These are phyloP conservation scores for Penicillium samsonianum DNA, from an alignment of 495 filamentous ascomycete species.

Conservation along the genomic window DNA sequence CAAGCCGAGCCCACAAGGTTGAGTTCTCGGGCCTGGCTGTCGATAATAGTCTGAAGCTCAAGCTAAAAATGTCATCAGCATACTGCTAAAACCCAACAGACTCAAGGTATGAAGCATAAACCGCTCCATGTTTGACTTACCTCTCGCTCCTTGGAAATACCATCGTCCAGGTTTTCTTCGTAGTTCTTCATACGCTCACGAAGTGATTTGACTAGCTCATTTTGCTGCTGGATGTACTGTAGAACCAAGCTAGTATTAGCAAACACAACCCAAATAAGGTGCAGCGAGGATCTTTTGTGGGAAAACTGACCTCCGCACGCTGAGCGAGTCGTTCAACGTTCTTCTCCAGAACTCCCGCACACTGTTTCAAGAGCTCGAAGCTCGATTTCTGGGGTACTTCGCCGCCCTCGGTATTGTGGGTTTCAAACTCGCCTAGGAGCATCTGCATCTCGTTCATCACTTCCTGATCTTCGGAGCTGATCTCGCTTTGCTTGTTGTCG, in stretches of 20 bases:
- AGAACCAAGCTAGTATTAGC: slow-evolving; percentile 15
- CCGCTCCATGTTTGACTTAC: slow-evolving; percentile 27
- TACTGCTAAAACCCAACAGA: neutral
- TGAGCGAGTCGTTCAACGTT: slow-evolving; percentile 49
- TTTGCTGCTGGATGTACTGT: slow-evolving; percentile 63
- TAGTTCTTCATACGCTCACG: slow-evolving; percentile 56
- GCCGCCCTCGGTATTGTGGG: slow-evolving; percentile 34
- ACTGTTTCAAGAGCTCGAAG: slow-evolving; percentile 45
- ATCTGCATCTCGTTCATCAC: slow-evolving; percentile 48
- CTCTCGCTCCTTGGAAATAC: slow-evolving; percentile 53
- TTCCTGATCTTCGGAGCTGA: slow-evolving; percentile 43
- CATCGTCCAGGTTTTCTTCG: slow-evolving; percentile 45
- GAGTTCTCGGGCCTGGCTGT: slow-evolving; percentile 74
- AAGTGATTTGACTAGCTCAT: slow-evolving; percentile 59
- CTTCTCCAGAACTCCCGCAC: slow-evolving; percentile 47
- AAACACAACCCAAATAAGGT: slow-evolving; percentile 2
- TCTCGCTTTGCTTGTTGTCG: slow-evolving; percentile 42
- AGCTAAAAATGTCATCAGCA: slow-evolving; percentile 37
- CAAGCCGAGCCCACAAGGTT: slow-evolving; percentile 83
- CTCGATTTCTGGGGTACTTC: slow-evolving; percentile 40
- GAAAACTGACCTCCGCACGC: slow-evolving; percentile 47
- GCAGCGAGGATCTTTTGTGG: neutral
- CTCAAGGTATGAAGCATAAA: neutral
- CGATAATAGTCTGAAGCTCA: slow-evolving; percentile 64
- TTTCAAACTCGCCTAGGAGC: slow-evolving; percentile 44